These are phyloP conservation scores for Eucalyptus microcorys DNA, from an alignment of 345 rosid species.

Conservation along the genomic window DNA sequence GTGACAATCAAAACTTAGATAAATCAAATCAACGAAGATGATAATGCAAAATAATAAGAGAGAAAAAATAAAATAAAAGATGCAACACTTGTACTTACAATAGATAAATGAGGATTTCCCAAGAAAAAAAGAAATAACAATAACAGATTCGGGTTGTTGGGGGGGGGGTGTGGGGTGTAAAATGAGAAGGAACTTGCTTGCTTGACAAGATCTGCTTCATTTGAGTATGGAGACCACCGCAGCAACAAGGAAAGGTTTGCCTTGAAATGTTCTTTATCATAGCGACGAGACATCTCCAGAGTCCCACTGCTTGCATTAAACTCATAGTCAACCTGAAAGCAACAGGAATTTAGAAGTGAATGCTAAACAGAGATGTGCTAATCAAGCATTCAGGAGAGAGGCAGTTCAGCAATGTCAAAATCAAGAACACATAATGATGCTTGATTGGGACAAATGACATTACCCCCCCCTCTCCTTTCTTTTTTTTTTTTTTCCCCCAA, in stretches of 20 bases:
- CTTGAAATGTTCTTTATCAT: slow-evolving; percentile 42
- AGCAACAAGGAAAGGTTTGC: slow-evolving; percentile 63
- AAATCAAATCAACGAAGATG: background rate
- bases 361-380: background rate
- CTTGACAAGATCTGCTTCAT: slow-evolving; percentile 80
- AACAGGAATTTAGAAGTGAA: background rate
- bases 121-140: background rate
- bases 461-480: accelerated
- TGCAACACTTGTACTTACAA: background rate
- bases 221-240: slow-evolving; percentile 86
- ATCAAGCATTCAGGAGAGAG: background rate
- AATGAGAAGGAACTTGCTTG: slow-evolving; percentile 39
- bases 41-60: background rate
- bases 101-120: background rate
- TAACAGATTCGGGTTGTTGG: background rate
- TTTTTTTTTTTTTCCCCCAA: accelerated
- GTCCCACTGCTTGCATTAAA: slow-evolving; percentile 21
- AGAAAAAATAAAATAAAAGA: background rate
- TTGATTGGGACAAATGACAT: background rate
- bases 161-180: background rate
- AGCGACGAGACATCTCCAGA: slow-evolving; percentile 16
- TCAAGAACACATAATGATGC: background rate
- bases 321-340: slow-evolving; percentile 70
- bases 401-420: background rate
- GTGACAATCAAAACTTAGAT: background rate